These are phyloP conservation scores for Paracorniculantispora psalliotae DNA, from an alignment of 2,329 filamentous ascomycete species.

Conservation along the genomic window DNA sequence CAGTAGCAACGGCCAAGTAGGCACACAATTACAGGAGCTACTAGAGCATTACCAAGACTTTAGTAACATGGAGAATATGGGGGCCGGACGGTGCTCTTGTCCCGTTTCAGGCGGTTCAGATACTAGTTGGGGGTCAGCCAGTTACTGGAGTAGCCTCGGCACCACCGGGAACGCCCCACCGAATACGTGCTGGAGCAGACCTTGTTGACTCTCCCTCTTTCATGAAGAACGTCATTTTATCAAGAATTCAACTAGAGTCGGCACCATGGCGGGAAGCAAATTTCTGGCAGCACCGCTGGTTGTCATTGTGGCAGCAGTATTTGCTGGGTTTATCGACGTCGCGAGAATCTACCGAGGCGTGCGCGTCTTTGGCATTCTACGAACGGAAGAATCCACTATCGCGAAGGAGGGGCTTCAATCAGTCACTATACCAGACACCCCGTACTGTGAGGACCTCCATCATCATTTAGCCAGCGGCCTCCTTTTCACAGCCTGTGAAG, in stretches of 20 bases:
- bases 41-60: too few species aligned
- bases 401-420: slow-evolving; percentile 25
- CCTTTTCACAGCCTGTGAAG: slow-evolving; percentile 55
- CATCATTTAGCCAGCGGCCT: slow-evolving; percentile 42
- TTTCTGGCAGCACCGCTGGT: neutral
- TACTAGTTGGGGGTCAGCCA: neutral
- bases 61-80: too few species aligned
- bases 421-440: slow-evolving; percentile 44
- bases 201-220: neutral
- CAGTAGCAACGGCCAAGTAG: too few species aligned
- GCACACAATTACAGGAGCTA: too few species aligned
- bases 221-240: neutral
- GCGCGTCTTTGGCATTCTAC: slow-evolving; percentile 5
- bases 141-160: neutral
- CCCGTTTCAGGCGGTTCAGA: too few species aligned
- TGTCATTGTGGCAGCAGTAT: neutral
- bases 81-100: too few species aligned
- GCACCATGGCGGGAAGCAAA: neutral
- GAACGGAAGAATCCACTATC: neutral
- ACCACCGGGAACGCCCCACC: neutral
- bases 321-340: slow-evolving; percentile 7
- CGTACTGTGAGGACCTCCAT: slow-evolving; percentile 57
- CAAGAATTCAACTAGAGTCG: neutral
- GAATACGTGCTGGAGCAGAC: neutral
- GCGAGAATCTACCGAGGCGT: neutral